Evolutionary conservation across 345 rosid genomes (phyloP), one percentile per base, ranked within the genome.

Genomic region (Noccaea caerulescens): DNA sequence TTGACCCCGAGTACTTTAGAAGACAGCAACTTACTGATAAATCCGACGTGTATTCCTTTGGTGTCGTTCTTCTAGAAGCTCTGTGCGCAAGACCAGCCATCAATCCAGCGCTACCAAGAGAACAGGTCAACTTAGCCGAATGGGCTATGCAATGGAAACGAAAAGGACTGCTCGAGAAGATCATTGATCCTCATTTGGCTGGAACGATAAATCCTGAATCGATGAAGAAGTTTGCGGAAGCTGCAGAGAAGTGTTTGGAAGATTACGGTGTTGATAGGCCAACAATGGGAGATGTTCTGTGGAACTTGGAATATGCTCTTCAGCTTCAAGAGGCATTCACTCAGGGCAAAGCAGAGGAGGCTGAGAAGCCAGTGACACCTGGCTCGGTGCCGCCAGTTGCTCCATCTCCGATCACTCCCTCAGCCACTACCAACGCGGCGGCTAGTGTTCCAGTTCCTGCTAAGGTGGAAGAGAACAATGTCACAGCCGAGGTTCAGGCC

Each of bases 271-370:
- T 67, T 45, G 81, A 77, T 55, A 66, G 81, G n/a, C 81, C 81
- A 39, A 52, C 81, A 41, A 77, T 77, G 81, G 77, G 81, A 52
- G 81, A 77, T 72, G 81, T 77, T 43, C 60, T 77, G 16, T 77
- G 81, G 81, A 72, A 77, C 43, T 77, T 77, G 73, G 81, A 72
- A 49, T 77, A 72, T 72, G 81, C 96, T 25, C 73, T 89, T 69
- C 96, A 89, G 80, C 83, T 89, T 57, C 93, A 89, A 72, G 93
- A 87, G 71, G 79, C 89, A 0, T 87, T 79, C 63, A 23, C 88
- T 6, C 72, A 76, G 37, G 90, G 87, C 10, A 82, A 84, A 73
- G 59, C 78, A 1, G 88, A 84, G 27, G 93, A 87, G n/a, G 42
- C 55, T 11, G 80, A 77, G 69, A 66, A 82, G 67, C 46, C 80